Base-by-base conservation (phyloP, 257 asterid genomes). In the Solanum etuberosum region DNA sequence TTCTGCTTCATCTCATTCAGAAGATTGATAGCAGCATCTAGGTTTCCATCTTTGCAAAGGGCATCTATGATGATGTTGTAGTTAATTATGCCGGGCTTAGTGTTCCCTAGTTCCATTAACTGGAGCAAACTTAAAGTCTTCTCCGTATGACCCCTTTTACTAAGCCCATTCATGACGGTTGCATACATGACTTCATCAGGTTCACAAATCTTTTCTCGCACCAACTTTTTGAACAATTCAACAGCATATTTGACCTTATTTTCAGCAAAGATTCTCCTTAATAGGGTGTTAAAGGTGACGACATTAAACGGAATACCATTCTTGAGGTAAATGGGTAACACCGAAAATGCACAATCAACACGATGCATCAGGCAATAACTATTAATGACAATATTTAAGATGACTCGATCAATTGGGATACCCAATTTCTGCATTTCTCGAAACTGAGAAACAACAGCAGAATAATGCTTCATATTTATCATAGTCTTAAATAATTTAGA, bases 181-280 rank as follows among this genome's bases (percentile, higher is more conserved):
- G n/a, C n/a, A n/a, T n/a, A n/a, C n/a, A n/a, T n/a, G n/a, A n/a
- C 7, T 27, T 27, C 1, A 3, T 65, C 0, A 1, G 72, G 72
- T 3, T 27, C 72, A 25, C 72, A 25, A 65, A 65, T 65, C 9
- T 65, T 65, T 4, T 65, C 34, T 21, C 25, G 32, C 18, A 86
- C 86, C 16, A 90, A 46, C 86, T 83, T 91, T 72, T 37, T 83
- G 46, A 90, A 88, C 89, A 89, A 85, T 3, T 89, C 86, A 43
- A 88, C 86, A 0, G 20, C 37, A 67, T 35, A 88, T 86, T 0
- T 86, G 25, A 84, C 43, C 86, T 84, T 83, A 35, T 85, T 61
- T 27, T 76, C 57, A 48, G 13, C 40, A 77, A 90, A 2, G 81
- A 71, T 10, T 89, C 94, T 35, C 73, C 88, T 15, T 1, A 67